Evolutionary conservation across 495 filamentous ascomycete genomes (phyloP), one percentile per base, ranked within the genome.

Genomic region (Xylaria intraflava): DNA sequence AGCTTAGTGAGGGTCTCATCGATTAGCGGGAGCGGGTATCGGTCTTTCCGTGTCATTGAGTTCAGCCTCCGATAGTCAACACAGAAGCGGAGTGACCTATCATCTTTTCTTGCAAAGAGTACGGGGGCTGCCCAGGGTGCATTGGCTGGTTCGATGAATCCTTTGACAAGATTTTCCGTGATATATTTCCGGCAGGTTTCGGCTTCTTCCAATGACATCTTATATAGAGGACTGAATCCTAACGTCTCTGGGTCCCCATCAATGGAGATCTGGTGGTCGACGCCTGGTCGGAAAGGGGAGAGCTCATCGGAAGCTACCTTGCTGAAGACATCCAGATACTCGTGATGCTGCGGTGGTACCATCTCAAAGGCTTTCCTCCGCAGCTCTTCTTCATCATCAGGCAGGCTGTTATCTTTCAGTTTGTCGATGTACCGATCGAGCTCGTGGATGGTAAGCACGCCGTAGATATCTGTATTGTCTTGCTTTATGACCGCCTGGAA

Each of bases 61-160:
- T 81, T 82, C 1, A 80, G 43, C 6, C 55, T 59, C 4, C 61
- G 50, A 49, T 75, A 81, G 41, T 81, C 65, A 0, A 79, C 57
- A 64, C 66, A 81, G 35, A 83, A 57, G 0, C 64, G 45, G 0
- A 78, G 30, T 0, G 52, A 53, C 5, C 68, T 65, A 24, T 63
- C 59, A 1, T 44, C 46, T 44, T 77, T 79, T 2, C 24, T 11
- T 0, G 59, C 62, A 36, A 78, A 69, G 0, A 78, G 42, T 14
- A 79, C 59, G 12, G 59, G 68, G 0, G 65, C 61, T 0, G 58
- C 59, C 4, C 38, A 61, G 0, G 52, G 56, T 1, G 66, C 41
- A 11, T 6, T 14, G 5, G 29, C 53, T 16, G 49, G 20, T 10
- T 14, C 17, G 9, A 51, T 51, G 7, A 40, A 51, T 2, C 36